Base-by-base conservation (phyloP, 257 asterid genomes). In the Marsdenia floribunda region DNA sequence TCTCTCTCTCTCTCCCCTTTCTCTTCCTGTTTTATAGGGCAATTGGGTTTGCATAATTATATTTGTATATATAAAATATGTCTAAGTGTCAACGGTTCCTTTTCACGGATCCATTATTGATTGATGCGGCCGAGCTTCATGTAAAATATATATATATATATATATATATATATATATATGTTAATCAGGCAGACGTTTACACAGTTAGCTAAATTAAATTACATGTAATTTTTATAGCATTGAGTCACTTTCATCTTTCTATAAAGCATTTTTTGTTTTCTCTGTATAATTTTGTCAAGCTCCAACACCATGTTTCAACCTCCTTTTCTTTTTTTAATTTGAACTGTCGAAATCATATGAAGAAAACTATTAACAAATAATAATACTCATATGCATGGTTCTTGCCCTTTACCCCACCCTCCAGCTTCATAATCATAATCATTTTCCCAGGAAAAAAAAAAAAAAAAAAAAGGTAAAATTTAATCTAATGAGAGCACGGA, bases 31-130 rank as follows among this genome's bases (percentile, higher is more conserved):
- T 78, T 29, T 55, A 26, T 15, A 60, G 71, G 64, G 63, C 71
- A 57, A 60, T 73, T 50, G 19, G 79, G 35, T 24, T 26, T 67
- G 53, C 82, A 70, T 54, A 29, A 29, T 29, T 29, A 29, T 29
- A 29, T 81, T 29, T 29, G 1, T 29, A 29, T 81, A 47, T 47
- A 47, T 10, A 47, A 2, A 5, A 15, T 14, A 81, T 81, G 79
- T 81, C 84, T 44, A 44, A 7, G 49, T 44, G 49, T 44, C 49
- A 81, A 81, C 80, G 68, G 21, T 80, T 74, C 67, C 77, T 76
- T 80, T 72, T 71, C 75, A 22, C 54, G 22, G 38, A 26, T 75
- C 64, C 52, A 75, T 52, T 61, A 49, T 54, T 19, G 26, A 64
- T 69, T 55, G 49, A 40, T 68, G n/a, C 47, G 47, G 47, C 38